phyloP scores from a whole-genome alignment of 768 basidiomycete genomes.

The Termitomyces sp. region DNA sequence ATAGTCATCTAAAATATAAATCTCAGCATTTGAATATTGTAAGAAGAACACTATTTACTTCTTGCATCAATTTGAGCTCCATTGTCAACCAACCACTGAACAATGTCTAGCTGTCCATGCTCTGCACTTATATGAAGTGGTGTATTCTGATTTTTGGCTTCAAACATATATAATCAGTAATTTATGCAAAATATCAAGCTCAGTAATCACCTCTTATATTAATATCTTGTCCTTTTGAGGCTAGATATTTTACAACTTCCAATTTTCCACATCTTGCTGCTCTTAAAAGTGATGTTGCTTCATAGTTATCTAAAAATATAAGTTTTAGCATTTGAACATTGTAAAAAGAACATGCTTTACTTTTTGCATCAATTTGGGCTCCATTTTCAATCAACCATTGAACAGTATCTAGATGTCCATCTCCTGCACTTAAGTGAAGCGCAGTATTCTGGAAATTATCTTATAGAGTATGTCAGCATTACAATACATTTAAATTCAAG shows the following conservation, averaged over 20 bases:
- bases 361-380: neutral
- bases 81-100: neutral
- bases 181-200: no score
- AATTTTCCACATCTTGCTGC: neutral
- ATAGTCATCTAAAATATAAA: no score
- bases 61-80: neutral
- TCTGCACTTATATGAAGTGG: no score
- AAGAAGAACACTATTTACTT: neutral
- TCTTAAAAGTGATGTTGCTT: neutral
- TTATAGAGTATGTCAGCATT: neutral
- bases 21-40: no score
- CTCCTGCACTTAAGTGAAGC: neutral
- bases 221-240: neutral
- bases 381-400: neutral
- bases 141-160: no score
- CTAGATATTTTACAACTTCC: neutral
- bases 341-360: neutral
- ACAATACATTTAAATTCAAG: no score
- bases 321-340: neutral
- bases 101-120: no score
- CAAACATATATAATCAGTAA: no score
- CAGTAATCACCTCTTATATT: neutral
- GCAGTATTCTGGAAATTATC: neutral
- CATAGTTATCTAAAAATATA: neutral
- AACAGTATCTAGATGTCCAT: neutral